Evolutionary conservation across 2,329 filamentous ascomycete species (phyloP), one percentile per base, ranked within the genome.

Genomic region (Huntiella abstrusa): DNA sequence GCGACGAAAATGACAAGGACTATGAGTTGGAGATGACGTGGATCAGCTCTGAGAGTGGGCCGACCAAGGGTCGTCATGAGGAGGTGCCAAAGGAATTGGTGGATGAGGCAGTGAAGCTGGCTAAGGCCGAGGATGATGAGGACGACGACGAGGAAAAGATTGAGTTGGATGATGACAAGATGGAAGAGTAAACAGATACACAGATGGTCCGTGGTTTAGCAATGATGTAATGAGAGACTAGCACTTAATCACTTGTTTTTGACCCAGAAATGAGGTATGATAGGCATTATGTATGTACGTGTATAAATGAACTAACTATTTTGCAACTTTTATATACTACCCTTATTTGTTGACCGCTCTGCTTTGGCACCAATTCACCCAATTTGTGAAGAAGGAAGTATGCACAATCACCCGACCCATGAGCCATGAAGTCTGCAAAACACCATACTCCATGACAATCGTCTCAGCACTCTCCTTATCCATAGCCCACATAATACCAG

Each of bases 11-110:
- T 69, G 91, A 96, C 67, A 98, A 98, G 71, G 91, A 96, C 54
- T 98, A 96, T 58, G 91, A 98, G 75, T 71, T 98, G 50, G 91
- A 98, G 69, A 92, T 98, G 86, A 93, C 84, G 50, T 98, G 91
- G 91, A 83, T 96, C 62, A 95, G 86, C 63, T 75, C 73, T 45
- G 64, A 77, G 41, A 75, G 83, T 53, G 88, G 87, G 4, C 86
- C 87, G 33, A 96, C 87, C 52, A 88, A 92, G 68, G 91, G 91
- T 52, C 77, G 80, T 56, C 91, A 98, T 60, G 73, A 88, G 63
- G 85, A 93, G 64, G 91, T 98, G 49, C 91, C 91, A 48, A 87
- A 84, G 69, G 82, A 86, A 54, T 64, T 98, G 56, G 69, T 80
- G 49, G 86, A 94, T 61, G 88, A 96, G 68, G 91, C 91, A 11